Percentiles rank a stretch among this genome's conserved stretches.
These are phyloP conservation scores for Vaccinium corymbosum DNA, from an alignment of 148 eudicot genomes.

Conservation along the genomic window DNA sequence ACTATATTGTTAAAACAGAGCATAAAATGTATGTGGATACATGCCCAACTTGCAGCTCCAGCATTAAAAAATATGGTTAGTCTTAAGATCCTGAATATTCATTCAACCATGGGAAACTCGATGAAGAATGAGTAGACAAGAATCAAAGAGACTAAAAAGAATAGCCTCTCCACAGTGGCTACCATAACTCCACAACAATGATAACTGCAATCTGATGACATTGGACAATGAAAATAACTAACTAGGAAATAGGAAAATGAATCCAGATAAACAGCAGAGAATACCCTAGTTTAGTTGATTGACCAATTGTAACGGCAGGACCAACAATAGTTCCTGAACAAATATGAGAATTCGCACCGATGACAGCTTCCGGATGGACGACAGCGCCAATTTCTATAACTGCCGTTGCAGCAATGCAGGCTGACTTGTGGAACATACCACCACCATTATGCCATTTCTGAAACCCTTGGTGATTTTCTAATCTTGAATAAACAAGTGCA, in stretches of 20 bases:
- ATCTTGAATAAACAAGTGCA: constrained; percentile 33
- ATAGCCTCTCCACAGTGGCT: not conserved
- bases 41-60: not conserved
- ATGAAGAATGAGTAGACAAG: not conserved
- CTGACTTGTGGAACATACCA: constrained; percentile 61
- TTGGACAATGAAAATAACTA: not conserved
- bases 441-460: constrained; percentile 80
- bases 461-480: constrained; percentile 48
- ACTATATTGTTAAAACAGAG: not conserved
- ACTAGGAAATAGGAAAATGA: not conserved
- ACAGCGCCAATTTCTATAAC: constrained; percentile 69
- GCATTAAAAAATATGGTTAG: not conserved
- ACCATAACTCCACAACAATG: constrained; percentile 1
- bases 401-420: constrained; percentile 63
- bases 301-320: constrained; percentile 65
- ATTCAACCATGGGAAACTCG: not conserved
- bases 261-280: not conserved
- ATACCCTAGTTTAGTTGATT: constrained; percentile 82
- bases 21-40: not conserved
- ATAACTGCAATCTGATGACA: not conserved
- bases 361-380: constrained; percentile 60
- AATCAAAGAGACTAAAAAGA: not conserved
- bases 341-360: constrained; percentile 63
- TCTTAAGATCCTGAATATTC: constrained; percentile 1
- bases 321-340: constrained; percentile 87